A percentile compares a stretch with the other conserved stretches of the same genome.
phyloP scores from a whole-genome alignment of 1,139 yeast species.

The Sugiyamaella castrensis region DNA sequence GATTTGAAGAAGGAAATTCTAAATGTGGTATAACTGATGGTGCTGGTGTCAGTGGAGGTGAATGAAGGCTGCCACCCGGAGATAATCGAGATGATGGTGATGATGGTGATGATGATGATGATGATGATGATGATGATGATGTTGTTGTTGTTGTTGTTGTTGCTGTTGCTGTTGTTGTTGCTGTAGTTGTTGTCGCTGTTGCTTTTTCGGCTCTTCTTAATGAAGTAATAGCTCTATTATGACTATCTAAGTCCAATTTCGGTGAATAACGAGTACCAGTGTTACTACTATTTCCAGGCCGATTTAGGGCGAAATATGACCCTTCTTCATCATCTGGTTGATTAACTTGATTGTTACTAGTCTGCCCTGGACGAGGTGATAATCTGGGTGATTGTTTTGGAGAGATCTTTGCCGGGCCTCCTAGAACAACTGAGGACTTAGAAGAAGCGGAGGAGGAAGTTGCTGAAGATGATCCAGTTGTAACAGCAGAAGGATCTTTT shows the following conservation, averaged over 20 bases:
- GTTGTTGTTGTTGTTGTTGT: not conserved
- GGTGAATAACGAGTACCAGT: not conserved
- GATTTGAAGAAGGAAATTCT: no score
- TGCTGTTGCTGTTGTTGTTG: not conserved
- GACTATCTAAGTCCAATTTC: slow-evolving; percentile 4
- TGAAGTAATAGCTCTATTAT: slow-evolving; percentile 2
- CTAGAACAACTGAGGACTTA: not conserved
- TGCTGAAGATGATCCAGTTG: not conserved
- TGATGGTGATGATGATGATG: no score
- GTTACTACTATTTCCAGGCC: slow-evolving; percentile 1
- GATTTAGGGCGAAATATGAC: slow-evolving; percentile 4
- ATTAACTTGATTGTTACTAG: not conserved
- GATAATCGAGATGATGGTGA: no score
- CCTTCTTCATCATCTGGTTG: slow-evolving; percentile 6
- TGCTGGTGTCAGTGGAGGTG: no score
- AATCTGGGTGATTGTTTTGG: slow-evolving; percentile 3
- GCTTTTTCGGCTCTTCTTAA: slow-evolving; percentile 4
- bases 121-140: not conserved
- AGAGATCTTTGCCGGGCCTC: not conserved
- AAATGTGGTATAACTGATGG: no score
- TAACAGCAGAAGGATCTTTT: slow-evolving; percentile 4
- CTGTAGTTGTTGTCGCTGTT: not conserved
- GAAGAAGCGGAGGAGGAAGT: not conserved
- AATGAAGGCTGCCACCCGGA: no score
- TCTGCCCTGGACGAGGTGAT: slow-evolving; percentile 5